phyloP scores from a whole-genome alignment of 768 basidiomycete genomes.

The Hebeloma cylindrosporum region DNA sequence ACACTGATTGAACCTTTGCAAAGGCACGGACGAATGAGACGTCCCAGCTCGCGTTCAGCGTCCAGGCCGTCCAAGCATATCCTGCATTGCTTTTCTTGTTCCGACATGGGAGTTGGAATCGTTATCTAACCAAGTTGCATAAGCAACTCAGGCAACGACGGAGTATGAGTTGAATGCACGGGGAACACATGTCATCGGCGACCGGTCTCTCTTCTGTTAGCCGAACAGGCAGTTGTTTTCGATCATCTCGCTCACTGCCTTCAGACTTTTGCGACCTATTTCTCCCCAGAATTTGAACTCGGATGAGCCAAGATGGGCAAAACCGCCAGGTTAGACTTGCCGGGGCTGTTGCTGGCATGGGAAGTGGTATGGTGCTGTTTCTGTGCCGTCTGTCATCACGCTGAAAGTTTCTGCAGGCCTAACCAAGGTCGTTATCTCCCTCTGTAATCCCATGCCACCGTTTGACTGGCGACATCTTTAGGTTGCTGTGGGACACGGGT shows the following conservation, averaged over 20 bases:
- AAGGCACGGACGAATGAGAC: constrained; percentile 79
- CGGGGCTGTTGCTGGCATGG: constrained; percentile 58
- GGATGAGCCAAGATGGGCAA: constrained; percentile 33
- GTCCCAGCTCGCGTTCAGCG: constrained; percentile 61
- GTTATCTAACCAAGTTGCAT: no score
- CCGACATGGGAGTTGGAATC: constrained; percentile 22
- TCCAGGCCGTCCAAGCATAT: constrained; percentile 77
- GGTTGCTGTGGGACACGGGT: constrained; percentile 76
- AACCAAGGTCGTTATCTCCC: constrained; percentile 43
- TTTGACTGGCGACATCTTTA: constrained; percentile 23
- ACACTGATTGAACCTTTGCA: constrained; percentile 79
- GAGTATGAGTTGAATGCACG: neutral
- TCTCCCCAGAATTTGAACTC: constrained; percentile 5
- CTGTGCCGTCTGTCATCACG: neutral
- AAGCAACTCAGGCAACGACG: no score
- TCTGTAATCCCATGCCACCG: no score
- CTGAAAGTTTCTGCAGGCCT: constrained; percentile 35
- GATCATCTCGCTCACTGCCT: neutral
- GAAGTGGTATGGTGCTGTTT: constrained; percentile 48
- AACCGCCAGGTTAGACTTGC: constrained; percentile 47
- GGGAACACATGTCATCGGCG: no score
- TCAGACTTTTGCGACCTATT: neutral
- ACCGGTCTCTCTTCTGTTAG: no score
- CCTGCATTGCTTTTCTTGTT: constrained; percentile 69
- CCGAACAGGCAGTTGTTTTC: neutral